Evolutionary conservation across 2,329 filamentous ascomycete genomes (phyloP).

Genomic region (Capronia americana): DNA sequence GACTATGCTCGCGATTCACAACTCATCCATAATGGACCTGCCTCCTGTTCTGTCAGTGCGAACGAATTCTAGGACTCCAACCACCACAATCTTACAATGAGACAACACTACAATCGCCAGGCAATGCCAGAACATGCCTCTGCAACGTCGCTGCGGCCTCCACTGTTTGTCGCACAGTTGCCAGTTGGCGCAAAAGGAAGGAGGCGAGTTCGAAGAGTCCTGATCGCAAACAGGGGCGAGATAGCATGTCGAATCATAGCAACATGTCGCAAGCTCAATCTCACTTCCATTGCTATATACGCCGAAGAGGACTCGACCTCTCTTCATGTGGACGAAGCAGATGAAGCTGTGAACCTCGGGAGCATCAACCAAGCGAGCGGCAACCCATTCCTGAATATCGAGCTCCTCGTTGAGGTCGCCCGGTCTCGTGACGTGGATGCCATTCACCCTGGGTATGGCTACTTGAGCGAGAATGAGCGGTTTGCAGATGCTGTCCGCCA

Average conservation of each 20-base stretch:
- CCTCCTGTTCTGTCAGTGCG: background rate
- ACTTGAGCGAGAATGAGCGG: constrained; percentile 45
- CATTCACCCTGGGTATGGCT: constrained; percentile 48
- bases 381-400: constrained; percentile 44
- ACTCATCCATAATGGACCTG: background rate
- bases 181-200: constrained; percentile 4
- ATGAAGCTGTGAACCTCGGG: constrained; percentile 44
- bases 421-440: constrained; percentile 40
- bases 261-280: constrained; percentile 40
- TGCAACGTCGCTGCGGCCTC: constrained; percentile 14
- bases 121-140: constrained; percentile 2
- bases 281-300: constrained; percentile 38
- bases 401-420: constrained; percentile 42
- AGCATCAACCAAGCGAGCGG: constrained; percentile 33
- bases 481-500: constrained; percentile 42
- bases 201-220: constrained; percentile 31
- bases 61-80: background rate
- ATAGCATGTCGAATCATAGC: constrained; percentile 43
- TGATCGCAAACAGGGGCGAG: constrained; percentile 43
- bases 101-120: background rate
- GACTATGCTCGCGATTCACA: background rate
- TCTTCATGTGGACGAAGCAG: constrained; percentile 43
- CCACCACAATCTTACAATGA: constrained; percentile 1
- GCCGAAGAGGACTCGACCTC: constrained; percentile 42
- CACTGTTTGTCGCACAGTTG: constrained; percentile 26